Evolutionary conservation across 768 basidiomycete genomes (phyloP).

Genomic region (Mycena olivaceomarginata): DNA sequence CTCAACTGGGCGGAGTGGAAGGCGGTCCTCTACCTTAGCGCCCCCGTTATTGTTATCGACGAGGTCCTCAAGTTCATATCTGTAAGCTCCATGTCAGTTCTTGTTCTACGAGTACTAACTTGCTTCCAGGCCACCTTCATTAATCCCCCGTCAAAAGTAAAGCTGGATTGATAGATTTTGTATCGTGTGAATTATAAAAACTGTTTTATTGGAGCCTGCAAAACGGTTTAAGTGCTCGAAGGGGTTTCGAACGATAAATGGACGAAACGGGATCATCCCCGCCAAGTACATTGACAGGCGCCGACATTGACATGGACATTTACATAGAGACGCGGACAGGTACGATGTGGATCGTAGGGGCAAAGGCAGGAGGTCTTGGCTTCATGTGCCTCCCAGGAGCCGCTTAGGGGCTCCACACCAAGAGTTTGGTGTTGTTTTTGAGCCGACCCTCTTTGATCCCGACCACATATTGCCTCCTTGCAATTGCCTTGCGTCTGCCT

Average conservation of each 20-base stretch:
- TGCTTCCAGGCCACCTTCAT: constrained; percentile 66
- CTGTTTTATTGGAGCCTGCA: neutral
- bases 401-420: no score
- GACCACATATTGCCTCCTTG: no score
- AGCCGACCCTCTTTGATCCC: no score
- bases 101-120: neutral
- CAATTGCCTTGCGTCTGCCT: constrained; percentile 34
- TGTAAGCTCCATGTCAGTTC: constrained; percentile 63
- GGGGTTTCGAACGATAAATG: no score
- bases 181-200: constrained; percentile 32
- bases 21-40: constrained; percentile 91
- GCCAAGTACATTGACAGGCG: neutral
- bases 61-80: constrained; percentile 92
- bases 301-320: constrained; percentile 30
- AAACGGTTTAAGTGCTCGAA: no score
- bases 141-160: constrained; percentile 66
- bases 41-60: constrained; percentile 93
- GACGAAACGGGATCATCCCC: neutral
- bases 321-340: neutral
- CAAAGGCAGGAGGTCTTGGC: no score
- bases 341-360: no score
- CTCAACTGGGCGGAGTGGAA: constrained; percentile 97
- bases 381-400: no score
- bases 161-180: constrained; percentile 54
- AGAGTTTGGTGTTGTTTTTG: no score